phyloP scores from a whole-genome alignment of 352 stramenopile species.

The Aphanomyces invadans region DNA sequence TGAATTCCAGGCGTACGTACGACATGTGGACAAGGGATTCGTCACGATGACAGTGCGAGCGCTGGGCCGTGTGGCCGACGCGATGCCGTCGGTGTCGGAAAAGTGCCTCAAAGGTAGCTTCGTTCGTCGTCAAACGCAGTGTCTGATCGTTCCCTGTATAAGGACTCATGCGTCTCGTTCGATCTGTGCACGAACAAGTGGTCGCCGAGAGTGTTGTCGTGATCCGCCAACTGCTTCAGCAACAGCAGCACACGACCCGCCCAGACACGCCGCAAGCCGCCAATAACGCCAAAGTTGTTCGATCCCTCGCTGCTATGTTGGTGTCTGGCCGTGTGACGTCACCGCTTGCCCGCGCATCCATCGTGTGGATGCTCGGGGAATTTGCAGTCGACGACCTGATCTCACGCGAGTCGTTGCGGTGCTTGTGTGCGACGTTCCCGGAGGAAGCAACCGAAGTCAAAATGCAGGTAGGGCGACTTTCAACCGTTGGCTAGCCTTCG shows the following conservation, averaged over 20 bases:
- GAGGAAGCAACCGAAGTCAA: constrained; percentile 85
- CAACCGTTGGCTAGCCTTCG: background rate
- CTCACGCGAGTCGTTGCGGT: constrained; percentile 72
- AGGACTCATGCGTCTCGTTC: constrained; percentile 71
- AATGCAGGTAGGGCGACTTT: constrained; percentile 41
- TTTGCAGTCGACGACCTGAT: constrained; percentile 59
- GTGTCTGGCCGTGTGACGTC: constrained; percentile 59
- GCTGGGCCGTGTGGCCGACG: constrained; percentile 89
- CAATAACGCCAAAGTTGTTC: constrained; percentile 62
- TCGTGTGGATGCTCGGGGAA: constrained; percentile 90
- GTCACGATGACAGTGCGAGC: constrained; percentile 90
- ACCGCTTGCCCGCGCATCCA: constrained; percentile 72
- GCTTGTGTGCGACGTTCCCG: constrained; percentile 83
- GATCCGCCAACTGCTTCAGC: constrained; percentile 92
- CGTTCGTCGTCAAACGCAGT: no score
- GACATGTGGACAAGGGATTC: constrained; percentile 92
- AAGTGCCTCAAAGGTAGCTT: constrained; percentile 83
- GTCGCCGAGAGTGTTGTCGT: constrained; percentile 93
- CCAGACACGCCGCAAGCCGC: constrained; percentile 41
- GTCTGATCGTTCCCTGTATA: no score
- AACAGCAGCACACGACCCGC: constrained; percentile 36
- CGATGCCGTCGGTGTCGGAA: constrained; percentile 82
- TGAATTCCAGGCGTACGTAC: constrained; percentile 95
- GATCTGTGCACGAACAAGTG: constrained; percentile 82
- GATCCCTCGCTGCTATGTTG: constrained; percentile 72